Percentiles rank a stretch among this genome's conserved stretches.
Conservation (phyloP, 2,329 filamentous ascomycete genomes). For the Hirsutella thompsonii region DNA sequence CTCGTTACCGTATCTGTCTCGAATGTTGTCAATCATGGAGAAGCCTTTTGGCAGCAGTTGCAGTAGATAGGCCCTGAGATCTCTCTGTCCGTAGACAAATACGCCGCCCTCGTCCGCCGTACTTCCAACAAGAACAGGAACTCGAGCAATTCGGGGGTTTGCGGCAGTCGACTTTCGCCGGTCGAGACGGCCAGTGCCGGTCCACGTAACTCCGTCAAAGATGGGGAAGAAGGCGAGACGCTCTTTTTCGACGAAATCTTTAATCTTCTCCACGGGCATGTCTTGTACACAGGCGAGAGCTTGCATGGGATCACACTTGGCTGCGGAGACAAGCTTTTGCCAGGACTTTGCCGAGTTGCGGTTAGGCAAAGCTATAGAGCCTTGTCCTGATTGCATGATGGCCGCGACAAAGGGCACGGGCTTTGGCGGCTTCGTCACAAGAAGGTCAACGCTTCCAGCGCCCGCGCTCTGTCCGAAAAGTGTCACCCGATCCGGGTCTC, state of each 20-base stretch:
- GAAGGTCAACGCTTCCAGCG: slow-evolving; percentile 32
- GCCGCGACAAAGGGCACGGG: slow-evolving; percentile 15
- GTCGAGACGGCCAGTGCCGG: slow-evolving; percentile 5
- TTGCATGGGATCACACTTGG: slow-evolving; percentile 4
- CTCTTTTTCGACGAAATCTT: slow-evolving; percentile 6
- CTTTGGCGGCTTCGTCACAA: slow-evolving; percentile 8
- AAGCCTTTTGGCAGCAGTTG: no score
- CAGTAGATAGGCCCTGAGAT: no score
- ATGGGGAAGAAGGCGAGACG: slow-evolving; percentile 10
- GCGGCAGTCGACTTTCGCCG: slow-evolving; percentile 5
- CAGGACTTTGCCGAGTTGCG: slow-evolving; percentile 6
- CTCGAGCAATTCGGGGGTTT: slow-evolving; percentile 6
- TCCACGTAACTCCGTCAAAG: slow-evolving; percentile 10
- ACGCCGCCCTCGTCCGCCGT: slow-evolving; percentile 11
- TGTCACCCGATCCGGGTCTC: slow-evolving; percentile 46
- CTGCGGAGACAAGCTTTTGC: slow-evolving; percentile 3
- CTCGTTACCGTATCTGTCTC: no score
- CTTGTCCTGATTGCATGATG: slow-evolving; percentile 13
- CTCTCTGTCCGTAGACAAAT: no score
- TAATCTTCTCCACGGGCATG: slow-evolving; percentile 7
- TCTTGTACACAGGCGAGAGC: slow-evolving; percentile 12
- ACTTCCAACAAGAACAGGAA: slow-evolving; percentile 11
- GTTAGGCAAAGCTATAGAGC: slow-evolving; percentile 1
- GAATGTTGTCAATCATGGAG: no score
- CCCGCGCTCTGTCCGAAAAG: slow-evolving; percentile 46